phyloP scores from a whole-genome alignment of 2,329 filamentous ascomycete species.

The Kalmusia sp. region DNA sequence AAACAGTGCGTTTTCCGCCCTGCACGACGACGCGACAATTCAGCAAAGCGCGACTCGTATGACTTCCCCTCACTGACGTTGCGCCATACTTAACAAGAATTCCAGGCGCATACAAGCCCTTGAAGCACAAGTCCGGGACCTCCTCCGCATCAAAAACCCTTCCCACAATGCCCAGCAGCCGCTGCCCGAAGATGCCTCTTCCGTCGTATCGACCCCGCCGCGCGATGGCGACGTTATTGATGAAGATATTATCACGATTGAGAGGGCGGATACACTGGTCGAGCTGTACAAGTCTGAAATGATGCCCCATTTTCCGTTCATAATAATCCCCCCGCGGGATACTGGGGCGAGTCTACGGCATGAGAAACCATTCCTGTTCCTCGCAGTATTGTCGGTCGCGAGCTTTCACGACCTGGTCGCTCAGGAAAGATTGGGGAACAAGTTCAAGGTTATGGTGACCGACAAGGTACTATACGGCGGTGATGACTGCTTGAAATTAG shows the following conservation, averaged over 20 bases:
- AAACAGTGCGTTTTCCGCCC: conserved; percentile 48
- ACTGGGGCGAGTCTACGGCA: conserved; percentile 35
- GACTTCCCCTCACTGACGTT: neutral
- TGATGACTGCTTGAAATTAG: conserved; percentile 31
- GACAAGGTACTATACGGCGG: conserved; percentile 40
- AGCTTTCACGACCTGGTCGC: conserved; percentile 42
- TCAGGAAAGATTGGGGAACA: conserved; percentile 40
- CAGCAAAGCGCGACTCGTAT: conserved; percentile 45
- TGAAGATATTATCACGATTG: conserved; percentile 33
- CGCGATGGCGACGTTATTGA: conserved; percentile 35
- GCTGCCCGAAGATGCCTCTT: conserved; percentile 22
- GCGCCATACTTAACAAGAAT: conserved; percentile 1
- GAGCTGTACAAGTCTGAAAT: conserved; percentile 43
- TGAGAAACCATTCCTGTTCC: conserved; percentile 37
- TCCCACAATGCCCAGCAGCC: conserved; percentile 28
- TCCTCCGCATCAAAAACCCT: conserved; percentile 29
- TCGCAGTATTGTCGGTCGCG: conserved; percentile 34
- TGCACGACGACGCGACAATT: conserved; percentile 45
- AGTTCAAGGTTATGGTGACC: conserved; percentile 39
- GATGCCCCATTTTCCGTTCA: conserved; percentile 49
- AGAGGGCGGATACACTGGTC: conserved; percentile 35
- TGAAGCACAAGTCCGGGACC: conserved; percentile 42
- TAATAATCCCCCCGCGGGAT: conserved; percentile 35
- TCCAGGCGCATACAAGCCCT: conserved; percentile 45
- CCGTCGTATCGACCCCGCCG: neutral